phyloP scores from a whole-genome alignment of 805 yeast species.

The Saccharomyces kudriavzevii region DNA sequence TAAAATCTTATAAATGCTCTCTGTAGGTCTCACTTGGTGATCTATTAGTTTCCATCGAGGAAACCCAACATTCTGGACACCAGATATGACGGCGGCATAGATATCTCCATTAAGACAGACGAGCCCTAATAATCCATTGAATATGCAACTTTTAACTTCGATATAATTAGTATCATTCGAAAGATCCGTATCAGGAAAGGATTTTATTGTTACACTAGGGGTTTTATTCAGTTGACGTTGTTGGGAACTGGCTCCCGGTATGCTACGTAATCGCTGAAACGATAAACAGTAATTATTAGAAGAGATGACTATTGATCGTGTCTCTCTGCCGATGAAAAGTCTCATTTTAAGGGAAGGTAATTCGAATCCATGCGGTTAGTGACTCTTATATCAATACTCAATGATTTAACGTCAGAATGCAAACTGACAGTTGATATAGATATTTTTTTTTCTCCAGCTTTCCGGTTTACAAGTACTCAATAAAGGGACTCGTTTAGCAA shows the following conservation, averaged over 20 bases:
- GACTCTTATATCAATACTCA: neutral
- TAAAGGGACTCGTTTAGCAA: neutral
- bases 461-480: neutral
- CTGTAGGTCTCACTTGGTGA: conserved; percentile 31
- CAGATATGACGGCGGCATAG: conserved; percentile 52
- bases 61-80: conserved; percentile 46
- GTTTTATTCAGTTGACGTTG: conserved; percentile 15
- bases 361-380: neutral
- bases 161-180: conserved; percentile 31
- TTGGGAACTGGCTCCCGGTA: conserved; percentile 13
- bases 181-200: conserved; percentile 37
- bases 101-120: conserved; percentile 45
- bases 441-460: neutral
- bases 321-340: conserved; percentile 52
- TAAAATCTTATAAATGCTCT: conserved; percentile 45
- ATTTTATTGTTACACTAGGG: conserved; percentile 45
- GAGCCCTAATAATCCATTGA: conserved; percentile 55
- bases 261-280: conserved; percentile 35
- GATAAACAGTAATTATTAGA: conserved; percentile 52
- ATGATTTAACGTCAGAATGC: neutral
- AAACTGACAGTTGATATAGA: neutral
- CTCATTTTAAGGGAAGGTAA: conserved; percentile 36
- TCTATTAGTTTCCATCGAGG: conserved; percentile 35
- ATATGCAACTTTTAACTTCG: conserved; percentile 33
- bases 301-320: conserved; percentile 62